These are phyloP conservation scores for Fragaria vesca DNA, from an alignment of 306 rosid genomes.

Conservation along the genomic window DNA sequence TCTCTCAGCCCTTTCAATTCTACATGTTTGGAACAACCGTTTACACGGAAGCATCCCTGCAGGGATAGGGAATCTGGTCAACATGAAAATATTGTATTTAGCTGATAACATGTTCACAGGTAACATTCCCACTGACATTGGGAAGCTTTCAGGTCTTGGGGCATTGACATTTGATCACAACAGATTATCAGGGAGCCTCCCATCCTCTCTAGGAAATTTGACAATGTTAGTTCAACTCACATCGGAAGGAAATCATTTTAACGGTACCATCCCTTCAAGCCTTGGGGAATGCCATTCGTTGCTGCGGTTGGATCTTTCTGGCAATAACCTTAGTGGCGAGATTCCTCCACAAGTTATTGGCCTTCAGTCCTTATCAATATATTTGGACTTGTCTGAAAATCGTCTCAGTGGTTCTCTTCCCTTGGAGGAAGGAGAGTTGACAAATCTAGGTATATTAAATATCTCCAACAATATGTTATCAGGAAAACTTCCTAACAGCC, in stretches of 20 bases:
- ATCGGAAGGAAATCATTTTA: not conserved
- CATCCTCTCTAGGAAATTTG: not conserved
- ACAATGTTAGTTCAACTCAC: not conserved
- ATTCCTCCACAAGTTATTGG: not conserved
- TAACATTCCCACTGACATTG: not conserved
- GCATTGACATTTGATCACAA: not conserved
- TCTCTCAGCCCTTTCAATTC: not conserved
- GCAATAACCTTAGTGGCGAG: not conserved
- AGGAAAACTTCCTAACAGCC: too few species aligned
- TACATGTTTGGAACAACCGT: rapidly evolving
- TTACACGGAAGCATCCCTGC: not conserved
- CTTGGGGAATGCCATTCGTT: not conserved
- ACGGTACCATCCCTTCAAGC: not conserved
- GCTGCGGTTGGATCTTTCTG: not conserved
- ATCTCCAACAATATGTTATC: too few species aligned
- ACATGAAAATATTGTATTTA: not conserved
- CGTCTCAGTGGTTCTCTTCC: too few species aligned
- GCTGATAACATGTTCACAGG: not conserved
- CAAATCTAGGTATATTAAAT: too few species aligned
- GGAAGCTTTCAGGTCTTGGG: not conserved
- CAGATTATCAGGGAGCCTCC: constrained; percentile 6
- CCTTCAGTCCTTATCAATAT: not conserved
- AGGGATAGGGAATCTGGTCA: not conserved
- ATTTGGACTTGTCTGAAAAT: too few species aligned
- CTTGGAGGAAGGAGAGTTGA: too few species aligned